A percentile compares a stretch with the other conserved stretches of the same genome.
Evolutionary conservation across 2,329 filamentous ascomycete species (phyloP).

Genomic region (Huntiella bhutanensis): DNA sequence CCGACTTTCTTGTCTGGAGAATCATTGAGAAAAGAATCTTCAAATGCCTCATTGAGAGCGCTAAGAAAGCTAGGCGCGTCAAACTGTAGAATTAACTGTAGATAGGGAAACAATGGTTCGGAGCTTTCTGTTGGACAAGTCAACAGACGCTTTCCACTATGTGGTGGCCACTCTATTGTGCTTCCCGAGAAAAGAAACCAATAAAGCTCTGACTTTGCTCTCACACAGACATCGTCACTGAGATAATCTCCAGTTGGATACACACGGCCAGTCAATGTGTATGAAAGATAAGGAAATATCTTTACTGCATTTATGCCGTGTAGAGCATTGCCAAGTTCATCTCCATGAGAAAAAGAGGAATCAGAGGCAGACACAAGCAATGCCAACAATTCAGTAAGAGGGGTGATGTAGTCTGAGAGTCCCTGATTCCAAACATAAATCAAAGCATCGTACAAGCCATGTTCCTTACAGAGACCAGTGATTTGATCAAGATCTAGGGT

Average conservation of each 20-base stretch:
- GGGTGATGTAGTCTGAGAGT: slow-evolving; percentile 74
- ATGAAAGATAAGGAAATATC: slow-evolving; percentile 87
- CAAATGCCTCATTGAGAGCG: slow-evolving; percentile 90
- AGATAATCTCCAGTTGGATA: slow-evolving; percentile 73
- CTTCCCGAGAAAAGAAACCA: slow-evolving; percentile 84
- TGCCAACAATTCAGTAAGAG: slow-evolving; percentile 62
- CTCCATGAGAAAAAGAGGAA: slow-evolving; percentile 22
- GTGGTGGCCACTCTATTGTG: slow-evolving; percentile 54
- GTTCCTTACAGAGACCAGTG: slow-evolving; percentile 74
- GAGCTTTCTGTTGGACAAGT: slow-evolving; percentile 36
- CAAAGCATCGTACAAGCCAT: slow-evolving; percentile 82
- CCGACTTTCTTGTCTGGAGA: slow-evolving; percentile 43
- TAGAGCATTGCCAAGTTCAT: slow-evolving; percentile 31
- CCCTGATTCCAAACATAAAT: slow-evolving; percentile 96
- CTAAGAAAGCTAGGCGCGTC: slow-evolving; percentile 87
- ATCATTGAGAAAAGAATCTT: slow-evolving; percentile 83
- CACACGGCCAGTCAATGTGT: slow-evolving; percentile 70
- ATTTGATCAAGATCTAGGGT: slow-evolving; percentile 91
- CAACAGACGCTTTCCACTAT: slow-evolving; percentile 37
- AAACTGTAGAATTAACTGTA: slow-evolving; percentile 69
- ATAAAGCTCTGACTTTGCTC: slow-evolving; percentile 77
- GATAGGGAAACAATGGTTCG: slow-evolving; percentile 67
- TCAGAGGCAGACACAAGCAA: slow-evolving; percentile 43
- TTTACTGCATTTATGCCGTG: slow-evolving; percentile 61
- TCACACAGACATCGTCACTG: slow-evolving; percentile 49